phyloP scores from a whole-genome alignment of 768 basidiomycete species.

The Pleurotus tuoliensis region DNA sequence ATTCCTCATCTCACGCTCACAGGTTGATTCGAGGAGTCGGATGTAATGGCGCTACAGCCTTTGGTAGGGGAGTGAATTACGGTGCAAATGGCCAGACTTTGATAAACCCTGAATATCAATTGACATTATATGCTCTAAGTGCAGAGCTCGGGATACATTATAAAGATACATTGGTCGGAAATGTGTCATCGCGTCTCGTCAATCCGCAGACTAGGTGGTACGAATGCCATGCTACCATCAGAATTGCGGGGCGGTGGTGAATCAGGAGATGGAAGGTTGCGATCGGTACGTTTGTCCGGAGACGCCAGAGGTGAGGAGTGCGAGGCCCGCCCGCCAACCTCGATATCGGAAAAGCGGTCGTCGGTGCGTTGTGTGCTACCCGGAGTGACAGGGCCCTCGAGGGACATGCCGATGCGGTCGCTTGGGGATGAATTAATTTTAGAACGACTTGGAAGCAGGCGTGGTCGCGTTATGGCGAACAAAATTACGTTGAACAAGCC shows the following conservation, averaged over 20 bases:
- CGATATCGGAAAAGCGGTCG: constrained; percentile 3
- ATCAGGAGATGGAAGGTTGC: not conserved
- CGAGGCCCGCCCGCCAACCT: not conserved
- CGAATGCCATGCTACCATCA: not conserved
- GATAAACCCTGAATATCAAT: no score
- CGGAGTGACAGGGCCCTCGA: constrained; percentile 28
- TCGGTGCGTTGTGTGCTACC: not conserved
- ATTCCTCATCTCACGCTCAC: no score
- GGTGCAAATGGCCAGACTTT: no score
- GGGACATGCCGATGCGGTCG: constrained; percentile 15
- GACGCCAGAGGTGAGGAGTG: not conserved
- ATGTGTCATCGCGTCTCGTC: no score
- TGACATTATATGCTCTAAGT: no score
- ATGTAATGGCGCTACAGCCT: no score
- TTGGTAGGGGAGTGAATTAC: no score
- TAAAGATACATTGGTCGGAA: no score
- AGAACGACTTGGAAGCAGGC: constrained; percentile 1
- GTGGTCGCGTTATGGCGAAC: constrained; percentile 3
- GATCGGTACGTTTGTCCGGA: not conserved
- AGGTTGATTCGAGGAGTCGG: no score
- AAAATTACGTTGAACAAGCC: constrained; percentile 7
- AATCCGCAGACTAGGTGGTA: no score
- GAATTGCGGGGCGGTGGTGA: not conserved
- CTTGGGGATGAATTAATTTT: not conserved
- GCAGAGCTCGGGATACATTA: no score